Evolutionary conservation across 1,284 basidiomycete genomes (phyloP).

Genomic region (Phellopilus nigrolimitatus): DNA sequence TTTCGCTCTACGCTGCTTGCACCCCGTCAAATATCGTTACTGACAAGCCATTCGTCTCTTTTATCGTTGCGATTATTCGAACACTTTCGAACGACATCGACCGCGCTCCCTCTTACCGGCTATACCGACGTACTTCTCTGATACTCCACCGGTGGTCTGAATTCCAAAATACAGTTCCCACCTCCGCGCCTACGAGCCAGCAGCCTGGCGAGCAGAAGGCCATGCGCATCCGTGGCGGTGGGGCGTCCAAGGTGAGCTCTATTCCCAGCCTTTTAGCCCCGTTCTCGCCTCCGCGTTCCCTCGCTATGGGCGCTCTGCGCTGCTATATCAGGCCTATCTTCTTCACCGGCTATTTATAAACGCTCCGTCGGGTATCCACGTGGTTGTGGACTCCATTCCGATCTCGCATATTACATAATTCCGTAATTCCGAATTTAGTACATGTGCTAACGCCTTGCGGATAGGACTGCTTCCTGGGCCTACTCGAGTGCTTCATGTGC

Average conservation of each 20-base stretch:
- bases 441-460: background rate
- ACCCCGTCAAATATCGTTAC: too few relatives aligned
- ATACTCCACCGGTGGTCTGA: slow-evolving; percentile 8
- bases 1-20: too few relatives aligned
- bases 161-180: slow-evolving; percentile 30
- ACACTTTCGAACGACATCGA: background rate
- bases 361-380: background rate
- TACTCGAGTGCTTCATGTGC: slow-evolving; percentile 60
- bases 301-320: background rate
- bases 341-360: background rate
- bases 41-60: too few relatives aligned
- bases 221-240: slow-evolving; percentile 55
- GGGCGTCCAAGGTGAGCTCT: slow-evolving; percentile 47
- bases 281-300: background rate
- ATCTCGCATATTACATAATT: too few relatives aligned
- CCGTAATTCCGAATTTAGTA: slow-evolving; percentile 12
- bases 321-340: background rate
- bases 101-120: background rate
- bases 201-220: slow-evolving; percentile 36
- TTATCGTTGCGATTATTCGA: too few relatives aligned
- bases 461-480: slow-evolving; percentile 57
- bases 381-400: too few relatives aligned
- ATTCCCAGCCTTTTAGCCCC: background rate
- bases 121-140: background rate
- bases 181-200: slow-evolving; percentile 31